A percentile compares a stretch with the other conserved stretches of the same genome.
phyloP scores from a whole-genome alignment of 129 eudicot species.

The Tagetes erecta region DNA sequence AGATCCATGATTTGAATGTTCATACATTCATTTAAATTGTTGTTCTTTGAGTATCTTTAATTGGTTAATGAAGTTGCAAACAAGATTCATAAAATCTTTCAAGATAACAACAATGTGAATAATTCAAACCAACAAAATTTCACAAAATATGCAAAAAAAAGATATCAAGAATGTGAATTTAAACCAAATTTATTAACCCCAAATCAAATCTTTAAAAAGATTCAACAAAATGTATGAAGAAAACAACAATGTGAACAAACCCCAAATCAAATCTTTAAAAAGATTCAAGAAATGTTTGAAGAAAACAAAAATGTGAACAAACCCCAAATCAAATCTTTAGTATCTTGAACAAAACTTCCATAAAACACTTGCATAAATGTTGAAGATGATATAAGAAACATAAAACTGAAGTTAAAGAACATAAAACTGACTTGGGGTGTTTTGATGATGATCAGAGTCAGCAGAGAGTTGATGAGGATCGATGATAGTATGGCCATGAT shows the following conservation, averaged over 20 bases:
- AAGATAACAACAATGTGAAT: background rate
- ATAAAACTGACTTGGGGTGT: constrained; percentile 59
- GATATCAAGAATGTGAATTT: background rate
- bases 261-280: background rate
- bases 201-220: background rate
- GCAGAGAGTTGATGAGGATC: constrained; percentile 43
- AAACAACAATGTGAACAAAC: background rate
- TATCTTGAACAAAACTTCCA: constrained; percentile 10
- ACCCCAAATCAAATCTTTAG: background rate
- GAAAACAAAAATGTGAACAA: background rate
- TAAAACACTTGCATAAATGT: background rate
- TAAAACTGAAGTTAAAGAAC: background rate
- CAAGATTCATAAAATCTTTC: background rate
- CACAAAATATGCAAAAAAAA: background rate
- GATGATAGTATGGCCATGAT: too few species aligned
- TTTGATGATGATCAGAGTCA: constrained; percentile 39
- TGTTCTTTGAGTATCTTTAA: background rate
- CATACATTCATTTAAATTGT: background rate
- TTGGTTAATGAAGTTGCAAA: constrained; percentile 1
- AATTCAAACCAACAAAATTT: background rate
- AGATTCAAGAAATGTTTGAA: background rate
- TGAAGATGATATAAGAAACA: too few species aligned
- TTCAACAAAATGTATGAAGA: background rate
- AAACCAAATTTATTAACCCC: too few species aligned
- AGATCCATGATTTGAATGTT: background rate